phyloP scores from a whole-genome alignment of 2,329 filamentous ascomycete genomes.

The Alternaria arbusti region DNA sequence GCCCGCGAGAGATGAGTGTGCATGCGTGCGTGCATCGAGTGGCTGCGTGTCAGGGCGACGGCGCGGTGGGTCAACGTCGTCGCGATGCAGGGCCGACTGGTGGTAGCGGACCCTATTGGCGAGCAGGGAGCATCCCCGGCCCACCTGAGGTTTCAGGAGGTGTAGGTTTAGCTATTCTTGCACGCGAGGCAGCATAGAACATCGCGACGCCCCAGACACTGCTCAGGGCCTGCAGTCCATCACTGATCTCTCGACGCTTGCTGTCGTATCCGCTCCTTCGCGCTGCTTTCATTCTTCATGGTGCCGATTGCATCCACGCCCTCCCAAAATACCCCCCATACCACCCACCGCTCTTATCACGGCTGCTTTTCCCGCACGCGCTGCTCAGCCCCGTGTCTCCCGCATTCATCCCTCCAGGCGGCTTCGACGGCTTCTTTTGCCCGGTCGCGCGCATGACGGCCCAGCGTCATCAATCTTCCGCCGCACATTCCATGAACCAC shows the following conservation, averaged over 20 bases:
- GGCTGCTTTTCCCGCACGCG: conserved; percentile 10
- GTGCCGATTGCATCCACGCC: conserved; percentile 9
- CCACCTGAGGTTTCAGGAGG: conserved; percentile 28
- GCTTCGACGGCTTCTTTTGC: conserved; percentile 21
- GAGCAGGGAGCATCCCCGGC: conserved; percentile 23
- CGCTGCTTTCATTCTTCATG: conserved; percentile 20
- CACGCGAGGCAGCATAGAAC: conserved; percentile 18
- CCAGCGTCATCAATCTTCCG: conserved; percentile 27
- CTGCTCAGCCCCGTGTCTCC: conserved; percentile 15
- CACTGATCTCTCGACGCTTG: conserved; percentile 11
- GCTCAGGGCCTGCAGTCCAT: conserved; percentile 6
- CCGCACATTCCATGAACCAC: conserved; percentile 31
- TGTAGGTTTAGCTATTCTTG: conserved; percentile 21
- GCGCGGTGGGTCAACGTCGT: conserved; percentile 24
- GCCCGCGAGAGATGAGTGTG: not conserved
- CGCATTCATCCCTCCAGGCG: not conserved
- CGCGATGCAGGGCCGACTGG: conserved; percentile 27
- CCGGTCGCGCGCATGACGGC: conserved; percentile 42
- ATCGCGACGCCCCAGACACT: conserved; percentile 1
- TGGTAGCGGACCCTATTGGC: conserved; percentile 25
- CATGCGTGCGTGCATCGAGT: not conserved
- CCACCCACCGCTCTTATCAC: conserved; percentile 3
- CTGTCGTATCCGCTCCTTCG: conserved; percentile 42
- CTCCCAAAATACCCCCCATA: conserved; percentile 5
- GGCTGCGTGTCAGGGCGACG: conserved; percentile 14